Base-by-base conservation (phyloP, 345 rosid species). In the Aquilaria yunnanensis region DNA sequence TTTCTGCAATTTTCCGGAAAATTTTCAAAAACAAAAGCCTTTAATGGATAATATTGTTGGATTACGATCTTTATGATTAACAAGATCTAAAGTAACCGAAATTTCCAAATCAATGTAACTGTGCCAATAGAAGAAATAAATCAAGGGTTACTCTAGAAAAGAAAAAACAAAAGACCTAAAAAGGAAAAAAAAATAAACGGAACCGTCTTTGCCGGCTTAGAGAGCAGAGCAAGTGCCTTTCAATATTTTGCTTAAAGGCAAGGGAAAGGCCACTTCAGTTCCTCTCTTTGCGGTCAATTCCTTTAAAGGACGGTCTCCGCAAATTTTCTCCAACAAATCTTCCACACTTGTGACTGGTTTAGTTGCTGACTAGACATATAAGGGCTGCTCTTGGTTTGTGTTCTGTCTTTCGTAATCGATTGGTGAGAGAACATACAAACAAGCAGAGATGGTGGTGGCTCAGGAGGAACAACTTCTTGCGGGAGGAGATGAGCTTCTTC, bases 171-270 rank as follows among this genome's bases (percentile, higher is more conserved):
- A 70, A 63, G 76, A 65, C 64, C 57, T 71, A 68, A 49, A 50
- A 57, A 62, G 55, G 59, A 14, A 55, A 45, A 32, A 59, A 61
- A 57, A 70, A 61, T 41, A 66, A 67, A 60, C 60, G 61, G 31
- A 79, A 83, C 77, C 80, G 81, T 72, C 78, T 59, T 49, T 77
- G 85, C 75, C 82, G 84, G 94, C 78, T 69, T 45, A 7, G 72
- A 72, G 73, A 68, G 8, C 43, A 37, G 43, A 37, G 43, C 61
- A 70, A 65, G 77, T 70, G 62, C 29, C 61, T 74, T 55, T 58
- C 51, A 61, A 66, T 48, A 61, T 74, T 5, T 88, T 91, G 93
- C 96, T 91, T 88, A 63, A 77, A 63, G 81, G 49, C 47, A 59
- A 59, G 88, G 97, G 48, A 90, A 82, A 66, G 43, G 43, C 43